phyloP scores from a whole-genome alignment of 345 rosid genomes.

The Hibiscus mutabilis region DNA sequence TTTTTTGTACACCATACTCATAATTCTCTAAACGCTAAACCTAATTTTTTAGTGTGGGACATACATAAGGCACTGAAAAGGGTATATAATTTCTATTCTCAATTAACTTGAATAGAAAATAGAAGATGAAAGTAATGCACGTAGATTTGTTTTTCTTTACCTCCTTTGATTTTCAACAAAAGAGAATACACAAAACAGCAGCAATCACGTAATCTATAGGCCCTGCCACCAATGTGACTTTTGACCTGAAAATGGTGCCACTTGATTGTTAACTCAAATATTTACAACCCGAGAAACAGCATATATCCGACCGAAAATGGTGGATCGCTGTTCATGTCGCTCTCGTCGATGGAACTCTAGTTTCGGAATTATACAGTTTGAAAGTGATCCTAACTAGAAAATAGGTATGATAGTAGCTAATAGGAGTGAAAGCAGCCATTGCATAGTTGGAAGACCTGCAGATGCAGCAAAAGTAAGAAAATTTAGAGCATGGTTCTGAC shows the following conservation, averaged over 20 bases:
- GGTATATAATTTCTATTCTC: too few relatives aligned
- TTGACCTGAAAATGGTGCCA: conserved; percentile 46
- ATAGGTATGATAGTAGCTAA: conserved; percentile 18
- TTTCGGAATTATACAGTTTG: conserved; percentile 17
- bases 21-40: too few relatives aligned
- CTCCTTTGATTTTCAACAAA: conserved; percentile 21
- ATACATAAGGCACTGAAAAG: too few relatives aligned
- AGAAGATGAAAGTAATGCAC: background rate
- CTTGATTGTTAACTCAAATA: conserved; percentile 28
- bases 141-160: background rate
- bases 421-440: conserved; percentile 27
- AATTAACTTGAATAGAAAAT: background rate
- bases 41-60: too few relatives aligned
- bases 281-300: conserved; percentile 29
- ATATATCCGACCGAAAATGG: conserved; percentile 16
- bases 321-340: conserved; percentile 22
- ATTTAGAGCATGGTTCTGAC: background rate
- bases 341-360: conserved; percentile 28
- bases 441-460: conserved; percentile 22
- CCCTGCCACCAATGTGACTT: conserved; percentile 72
- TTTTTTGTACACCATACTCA: too few relatives aligned
- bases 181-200: conserved; percentile 35
- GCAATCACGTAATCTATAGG: conserved; percentile 30
- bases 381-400: conserved; percentile 17
- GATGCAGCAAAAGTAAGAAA: conserved; percentile 28